These are phyloP conservation scores for Brassica napus DNA, from an alignment of 345 rosid species.

Conservation along the genomic window DNA sequence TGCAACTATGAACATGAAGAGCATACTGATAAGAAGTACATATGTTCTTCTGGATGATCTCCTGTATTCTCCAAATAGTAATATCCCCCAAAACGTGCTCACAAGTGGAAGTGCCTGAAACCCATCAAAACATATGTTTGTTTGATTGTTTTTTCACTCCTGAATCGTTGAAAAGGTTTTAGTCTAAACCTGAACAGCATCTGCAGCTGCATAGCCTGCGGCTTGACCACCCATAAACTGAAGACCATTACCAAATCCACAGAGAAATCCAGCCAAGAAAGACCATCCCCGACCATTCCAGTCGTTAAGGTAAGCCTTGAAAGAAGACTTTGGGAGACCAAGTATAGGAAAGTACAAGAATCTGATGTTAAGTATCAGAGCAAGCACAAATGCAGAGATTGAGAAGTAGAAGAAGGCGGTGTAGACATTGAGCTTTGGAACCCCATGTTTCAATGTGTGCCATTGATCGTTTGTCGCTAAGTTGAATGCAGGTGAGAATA, in stretches of 20 bases:
- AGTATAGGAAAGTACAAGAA: conserved; percentile 69
- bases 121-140: conserved; percentile 5
- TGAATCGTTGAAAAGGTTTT: not conserved
- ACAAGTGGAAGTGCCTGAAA: conserved; percentile 89
- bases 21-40: conserved; percentile 57
- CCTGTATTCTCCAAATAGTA: conserved; percentile 80
- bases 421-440: conserved; percentile 67
- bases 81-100: conserved; percentile 84
- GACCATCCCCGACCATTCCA: conserved; percentile 90
- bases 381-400: conserved; percentile 55
- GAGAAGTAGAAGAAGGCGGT: conserved; percentile 85
- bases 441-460: conserved; percentile 68
- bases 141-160: not conserved
- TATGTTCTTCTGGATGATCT: conserved; percentile 75
- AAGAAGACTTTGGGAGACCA: conserved; percentile 59
- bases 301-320: conserved; percentile 65
- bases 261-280: conserved; percentile 70
- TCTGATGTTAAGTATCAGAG: conserved; percentile 55
- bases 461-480: conserved; percentile 88
- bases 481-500: conserved; percentile 91
- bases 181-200: conserved; percentile 66
- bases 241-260: conserved; percentile 84
- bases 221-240: conserved; percentile 94
- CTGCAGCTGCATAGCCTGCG: conserved; percentile 90
- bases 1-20: conserved; percentile 72